Evolutionary conservation across 345 rosid species (phyloP), one percentile per base, ranked within the genome.

Genomic region (Moricandia moricandioides): DNA sequence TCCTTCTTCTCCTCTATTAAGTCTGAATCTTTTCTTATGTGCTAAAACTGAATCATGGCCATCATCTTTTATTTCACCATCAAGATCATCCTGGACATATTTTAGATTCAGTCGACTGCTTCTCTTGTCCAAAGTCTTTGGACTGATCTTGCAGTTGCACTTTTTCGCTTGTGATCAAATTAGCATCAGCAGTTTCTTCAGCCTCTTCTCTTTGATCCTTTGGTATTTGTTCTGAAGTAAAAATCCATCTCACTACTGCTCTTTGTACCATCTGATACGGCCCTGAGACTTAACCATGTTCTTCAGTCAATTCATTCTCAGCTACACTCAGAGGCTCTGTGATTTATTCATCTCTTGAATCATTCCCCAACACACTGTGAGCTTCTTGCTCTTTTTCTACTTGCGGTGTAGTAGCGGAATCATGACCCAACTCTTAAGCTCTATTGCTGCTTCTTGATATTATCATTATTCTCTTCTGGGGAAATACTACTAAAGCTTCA

Each of bases 1-100:
- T 56, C 76, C 11, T 6, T 43, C 56, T 40, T 75, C 71, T 78
- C 80, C 73, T 76, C 74, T 26, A 33, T 71, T 59, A 64, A 65
- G 73, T 34, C 14, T 3, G 47, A 34, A 35, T 75, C 75, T 76
- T 76, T 76, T 57, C 26, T 47, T 78, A 51, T 0, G 47, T 0
- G 6, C 29, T 26, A 9, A 13, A 29, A 26, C 54, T 18, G 71
- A 61, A 62, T 70, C 74, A 11, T 35, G 39, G 14, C 45, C 26
- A 30, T 77, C 72, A 73, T 30, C 49, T 56, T 40, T 65, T 10
- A 0, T 9, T 57, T 57, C 59, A 10, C 17, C 49, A 33, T 60
- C 60, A 57, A 5, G 35, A 24, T 45, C 78, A 45, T 52, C 57
- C 8, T 35, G 65, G 26, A 37, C 26, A 29, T 73, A 6, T 39